Conservation (phyloP, 1,284 basidiomycete species). For the Marasmius fiardii region DNA sequence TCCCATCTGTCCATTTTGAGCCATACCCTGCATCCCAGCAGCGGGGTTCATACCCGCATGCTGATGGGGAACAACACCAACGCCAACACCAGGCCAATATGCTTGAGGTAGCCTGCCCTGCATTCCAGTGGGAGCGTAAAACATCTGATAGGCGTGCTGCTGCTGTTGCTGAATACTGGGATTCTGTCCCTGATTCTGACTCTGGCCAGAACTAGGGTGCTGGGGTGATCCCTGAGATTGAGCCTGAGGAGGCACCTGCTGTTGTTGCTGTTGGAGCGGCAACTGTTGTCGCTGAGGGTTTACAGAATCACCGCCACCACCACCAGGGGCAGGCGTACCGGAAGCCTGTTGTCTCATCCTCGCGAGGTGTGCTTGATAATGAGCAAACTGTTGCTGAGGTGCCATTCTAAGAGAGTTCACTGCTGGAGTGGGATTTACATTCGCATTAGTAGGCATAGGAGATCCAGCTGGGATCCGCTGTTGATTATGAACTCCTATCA, state of each 20-base stretch:
- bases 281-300: background rate
- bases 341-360: background rate
- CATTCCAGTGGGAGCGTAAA: background rate
- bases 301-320: background rate
- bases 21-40: background rate
- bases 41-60: background rate
- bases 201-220: conserved; percentile 5
- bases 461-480: conserved; percentile 18
- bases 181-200: conserved; percentile 13
- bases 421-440: conserved; percentile 1
- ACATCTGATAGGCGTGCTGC: background rate
- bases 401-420: conserved; percentile 5
- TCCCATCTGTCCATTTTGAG: background rate
- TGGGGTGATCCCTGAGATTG: background rate
- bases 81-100: background rate
- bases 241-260: background rate
- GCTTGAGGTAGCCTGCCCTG: background rate
- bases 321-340: background rate
- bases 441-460: conserved; percentile 20
- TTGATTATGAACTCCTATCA: conserved; percentile 17
- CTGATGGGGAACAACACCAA: background rate
- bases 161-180: background rate
- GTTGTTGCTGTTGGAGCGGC: background rate
- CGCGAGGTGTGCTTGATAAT: background rate
- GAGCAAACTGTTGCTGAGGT: background rate